A percentile compares a stretch with the other conserved stretches of the same genome.
These are phyloP conservation scores for Epichloe sibirici DNA, from an alignment of 2,329 filamentous ascomycete genomes.

Conservation along the genomic window DNA sequence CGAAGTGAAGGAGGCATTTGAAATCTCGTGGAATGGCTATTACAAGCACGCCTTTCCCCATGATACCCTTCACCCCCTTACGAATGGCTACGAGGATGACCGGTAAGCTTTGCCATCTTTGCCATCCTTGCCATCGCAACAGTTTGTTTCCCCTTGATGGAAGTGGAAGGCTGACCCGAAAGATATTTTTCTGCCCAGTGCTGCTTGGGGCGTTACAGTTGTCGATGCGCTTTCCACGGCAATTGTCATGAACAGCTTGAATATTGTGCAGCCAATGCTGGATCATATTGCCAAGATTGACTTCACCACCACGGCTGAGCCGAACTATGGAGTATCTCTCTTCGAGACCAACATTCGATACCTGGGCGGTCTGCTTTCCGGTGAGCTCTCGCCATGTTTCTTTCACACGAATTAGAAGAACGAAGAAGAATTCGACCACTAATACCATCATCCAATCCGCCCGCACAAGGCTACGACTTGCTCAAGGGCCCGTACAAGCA, in stretches of 20 bases:
- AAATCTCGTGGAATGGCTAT: conserved; percentile 62
- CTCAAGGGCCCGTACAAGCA: conserved; percentile 52
- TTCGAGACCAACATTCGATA: conserved; percentile 92
- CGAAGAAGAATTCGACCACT: background rate
- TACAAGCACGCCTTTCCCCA: conserved; percentile 62
- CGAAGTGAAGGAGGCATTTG: conserved; percentile 57
- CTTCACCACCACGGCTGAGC: conserved; percentile 44
- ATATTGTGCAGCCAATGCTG: conserved; percentile 59
- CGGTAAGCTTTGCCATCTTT: conserved; percentile 38
- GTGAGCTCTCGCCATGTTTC: conserved; percentile 20
- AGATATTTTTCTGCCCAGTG: conserved; percentile 33
- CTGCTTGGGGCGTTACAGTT: conserved; percentile 75
- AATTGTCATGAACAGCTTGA: conserved; percentile 57
- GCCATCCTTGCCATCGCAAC: background rate
- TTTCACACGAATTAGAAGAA: background rate
- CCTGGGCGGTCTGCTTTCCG: conserved; percentile 67
- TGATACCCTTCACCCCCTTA: conserved; percentile 61
- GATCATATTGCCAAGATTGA: conserved; percentile 58
- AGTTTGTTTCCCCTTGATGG: background rate
- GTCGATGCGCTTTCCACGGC: conserved; percentile 73
- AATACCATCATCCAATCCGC: background rate
- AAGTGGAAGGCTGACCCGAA: too few relatives aligned
- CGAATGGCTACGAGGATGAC: conserved; percentile 53
- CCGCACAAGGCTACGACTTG: conserved; percentile 49
- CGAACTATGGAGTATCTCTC: conserved; percentile 49